Evolutionary conservation across 345 rosid species (phyloP), one percentile per base, ranked within the genome.

Genomic region (Populus simonii): DNA sequence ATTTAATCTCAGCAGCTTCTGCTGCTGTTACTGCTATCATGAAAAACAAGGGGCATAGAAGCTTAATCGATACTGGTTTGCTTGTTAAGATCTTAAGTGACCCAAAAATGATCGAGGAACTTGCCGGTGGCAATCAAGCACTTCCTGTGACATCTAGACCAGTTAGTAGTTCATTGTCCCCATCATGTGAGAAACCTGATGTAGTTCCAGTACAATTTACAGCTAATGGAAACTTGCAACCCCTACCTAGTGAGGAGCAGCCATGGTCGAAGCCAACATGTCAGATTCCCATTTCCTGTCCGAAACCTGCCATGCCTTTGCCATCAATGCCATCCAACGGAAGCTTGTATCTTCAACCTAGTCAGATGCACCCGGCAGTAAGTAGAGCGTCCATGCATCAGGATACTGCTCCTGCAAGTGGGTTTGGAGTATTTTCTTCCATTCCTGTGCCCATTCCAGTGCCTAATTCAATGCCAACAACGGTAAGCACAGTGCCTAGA

Each of bases 61-160:
- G 83, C 79, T 33, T 76, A 85, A 77, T 93, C 5, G 96, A 93
- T 81, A 49, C 84, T 29, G 86, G 87, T 63, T 82, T 90, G 73
- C 96, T 93, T 6, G 66, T 87, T 79, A 84, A 86, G 76, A 73
- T 93, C 81, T 86, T 92, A 17, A 78, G 76, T 27, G 82, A 92
- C 81, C 94, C 93, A 0, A 36, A 86, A 75, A 83, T 85, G 78
- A 70, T 89, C 27, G 77, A 87, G 76, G 80, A 85, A 70, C 61
- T 91, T 76, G 79, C 84, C 25, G 27, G 68, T 43, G 74, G 73
- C 68, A 41, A 33, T 71, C 76, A 76, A 78, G 68, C 68, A 27
- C 87, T 70, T 9, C 11, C 59, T 51, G 72, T 5, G 27, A 43
- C 66, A 61, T 55, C 79, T 11, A 53, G 67, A 57, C 87, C 77